Base-by-base conservation (phyloP, 2,329 filamentous ascomycete genomes). In the Fusarium multiceps region DNA sequence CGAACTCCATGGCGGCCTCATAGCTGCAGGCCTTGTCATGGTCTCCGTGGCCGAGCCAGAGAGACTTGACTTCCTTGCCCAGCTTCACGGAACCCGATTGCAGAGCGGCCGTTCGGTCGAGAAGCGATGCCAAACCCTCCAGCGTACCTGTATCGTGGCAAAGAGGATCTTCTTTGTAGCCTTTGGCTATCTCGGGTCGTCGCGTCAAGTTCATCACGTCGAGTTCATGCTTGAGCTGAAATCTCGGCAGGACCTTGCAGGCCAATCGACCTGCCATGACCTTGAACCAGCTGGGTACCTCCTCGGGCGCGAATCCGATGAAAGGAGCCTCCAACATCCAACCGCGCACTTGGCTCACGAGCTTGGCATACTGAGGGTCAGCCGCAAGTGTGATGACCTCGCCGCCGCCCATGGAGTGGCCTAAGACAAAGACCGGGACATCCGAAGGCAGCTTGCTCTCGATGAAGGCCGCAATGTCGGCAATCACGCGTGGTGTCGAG, bases 381-480 rank as follows among this genome's bases (percentile, higher is more conserved):
- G 82, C 85, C 25, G 86, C 85, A 23, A 91, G 78, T 45, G 88
- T 89, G 11, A 97, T 82, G 8, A 90, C 87, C 80, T 97, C 87
- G 25, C 89, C 93, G 63, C 94, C 94, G 70, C 94, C 94, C 93
- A 97, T 97, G 23, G 91, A 94, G 80, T 97, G 93, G 55, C 94
- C 94, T 83, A 96, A 89, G 21, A 98, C 85, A 80, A 97, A 98
- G 18, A 97, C 77, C 0, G 93, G 93, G 37, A 84, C 81, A 6
- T 80, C 74, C 25, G 79, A 78, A 12, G 85, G 85, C 7, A 90
- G 81, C 67, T 91, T 86, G 32, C 83, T 82, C 63, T 84, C 84
- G 71, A 96, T 84, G 78, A 98, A 93, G 45, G 90, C 89, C 13
- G 89, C 92, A 57, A 97, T 89, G 78, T 98, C 94, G 61, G 87